These are phyloP conservation scores for Fusarium anguioides DNA, from an alignment of 2,329 filamentous ascomycete species.

Conservation along the genomic window DNA sequence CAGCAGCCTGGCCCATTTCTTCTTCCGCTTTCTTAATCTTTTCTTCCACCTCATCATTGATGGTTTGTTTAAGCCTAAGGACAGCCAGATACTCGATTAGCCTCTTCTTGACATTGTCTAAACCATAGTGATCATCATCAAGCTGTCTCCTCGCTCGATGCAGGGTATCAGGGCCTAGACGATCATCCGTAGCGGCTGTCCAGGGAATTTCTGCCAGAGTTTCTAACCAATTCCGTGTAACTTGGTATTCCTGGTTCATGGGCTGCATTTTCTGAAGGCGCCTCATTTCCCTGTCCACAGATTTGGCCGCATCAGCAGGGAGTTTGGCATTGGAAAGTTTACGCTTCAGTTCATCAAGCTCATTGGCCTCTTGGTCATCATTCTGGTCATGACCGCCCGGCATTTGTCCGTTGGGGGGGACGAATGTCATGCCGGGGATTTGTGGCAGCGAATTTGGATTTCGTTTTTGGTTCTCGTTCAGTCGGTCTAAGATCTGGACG, in stretches of 20 bases:
- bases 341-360: slow-evolving; percentile 91
- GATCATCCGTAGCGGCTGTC: slow-evolving; percentile 85
- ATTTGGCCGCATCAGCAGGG: slow-evolving; percentile 84
- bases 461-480: slow-evolving; percentile 54
- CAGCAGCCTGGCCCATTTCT: slow-evolving; percentile 57
- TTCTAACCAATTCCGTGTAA: slow-evolving; percentile 92
- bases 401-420: slow-evolving; percentile 49
- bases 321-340: slow-evolving; percentile 84
- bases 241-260: slow-evolving; percentile 94
- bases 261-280: slow-evolving; percentile 95
- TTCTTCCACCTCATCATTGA: slow-evolving; percentile 84
- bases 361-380: slow-evolving; percentile 85
- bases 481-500: slow-evolving; percentile 69
- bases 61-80: slow-evolving; percentile 91
- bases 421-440: slow-evolving; percentile 55
- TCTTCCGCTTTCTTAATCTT: slow-evolving; percentile 78
- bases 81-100: slow-evolving; percentile 95
- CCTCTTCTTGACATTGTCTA: slow-evolving; percentile 97
- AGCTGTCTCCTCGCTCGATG: slow-evolving; percentile 86
- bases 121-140: slow-evolving; percentile 94
- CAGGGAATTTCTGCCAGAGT: slow-evolving; percentile 95
- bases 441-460: slow-evolving; percentile 48
- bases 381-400: slow-evolving; percentile 62
- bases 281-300: slow-evolving; percentile 90
- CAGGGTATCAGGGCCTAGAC: slow-evolving; percentile 83